phyloP scores from a whole-genome alignment of 2,329 filamentous ascomycete species.

The Beauveria sp. region DNA sequence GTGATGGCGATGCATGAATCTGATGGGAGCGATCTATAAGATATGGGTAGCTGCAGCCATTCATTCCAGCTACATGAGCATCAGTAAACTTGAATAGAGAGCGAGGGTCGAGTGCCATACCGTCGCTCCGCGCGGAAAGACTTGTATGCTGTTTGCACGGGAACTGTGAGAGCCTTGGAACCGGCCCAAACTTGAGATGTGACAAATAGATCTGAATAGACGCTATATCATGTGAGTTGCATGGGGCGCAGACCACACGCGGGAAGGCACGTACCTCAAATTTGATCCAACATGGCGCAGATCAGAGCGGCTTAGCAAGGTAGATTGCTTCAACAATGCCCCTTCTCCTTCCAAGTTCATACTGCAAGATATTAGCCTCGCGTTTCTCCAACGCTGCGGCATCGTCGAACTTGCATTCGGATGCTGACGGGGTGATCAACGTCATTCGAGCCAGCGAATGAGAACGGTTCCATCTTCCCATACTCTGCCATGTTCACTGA shows the following conservation, averaged over 20 bases:
- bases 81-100: not conserved
- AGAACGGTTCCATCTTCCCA: constrained; percentile 81
- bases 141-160: constrained; percentile 88
- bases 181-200: constrained; percentile 93
- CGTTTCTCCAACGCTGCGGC: not conserved
- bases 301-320: constrained; percentile 68
- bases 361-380: constrained; percentile 21
- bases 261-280: constrained; percentile 46
- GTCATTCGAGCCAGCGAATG: constrained; percentile 83
- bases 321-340: constrained; percentile 46
- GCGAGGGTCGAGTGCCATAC: constrained; percentile 24
- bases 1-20: constrained; percentile 86
- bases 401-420: constrained; percentile 46
- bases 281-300: constrained; percentile 85
- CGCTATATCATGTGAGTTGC: constrained; percentile 36
- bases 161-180: constrained; percentile 88
- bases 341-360: constrained; percentile 42
- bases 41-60: constrained; percentile 84
- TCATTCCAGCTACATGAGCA: constrained; percentile 70
- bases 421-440: constrained; percentile 66
- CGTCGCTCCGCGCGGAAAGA: constrained; percentile 69
- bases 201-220: constrained; percentile 82
- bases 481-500: constrained; percentile 27
- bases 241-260: not conserved
- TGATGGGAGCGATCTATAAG: constrained; percentile 72